Conservation (phyloP, 768 basidiomycete species). For the Xerocomellus chrysenteron region DNA sequence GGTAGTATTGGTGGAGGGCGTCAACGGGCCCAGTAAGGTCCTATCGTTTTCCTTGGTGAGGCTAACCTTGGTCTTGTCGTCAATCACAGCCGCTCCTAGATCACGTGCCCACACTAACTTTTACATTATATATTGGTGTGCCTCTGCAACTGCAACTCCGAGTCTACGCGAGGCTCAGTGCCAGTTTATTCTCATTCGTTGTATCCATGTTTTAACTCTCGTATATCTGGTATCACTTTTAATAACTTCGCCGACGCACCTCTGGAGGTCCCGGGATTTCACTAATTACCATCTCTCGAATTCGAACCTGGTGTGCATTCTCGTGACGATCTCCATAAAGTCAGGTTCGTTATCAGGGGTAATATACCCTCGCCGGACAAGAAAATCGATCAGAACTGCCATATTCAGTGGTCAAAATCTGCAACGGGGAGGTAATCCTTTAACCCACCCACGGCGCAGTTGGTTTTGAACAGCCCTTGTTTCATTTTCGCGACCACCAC, state of each 20-base stretch:
- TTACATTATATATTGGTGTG: too few relatives aligned
- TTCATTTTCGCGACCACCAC: constrained; percentile 65
- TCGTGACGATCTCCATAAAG: constrained; percentile 72
- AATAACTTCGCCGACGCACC: not conserved
- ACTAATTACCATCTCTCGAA: constrained; percentile 49
- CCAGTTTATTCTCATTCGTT: not conserved
- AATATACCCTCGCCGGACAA: constrained; percentile 82
- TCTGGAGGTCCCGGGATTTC: not conserved
- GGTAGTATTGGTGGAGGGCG: constrained; percentile 1
- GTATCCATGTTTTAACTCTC: not conserved
- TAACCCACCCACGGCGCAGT: constrained; percentile 77
- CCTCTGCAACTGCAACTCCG: too few relatives aligned
- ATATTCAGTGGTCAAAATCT: not conserved
- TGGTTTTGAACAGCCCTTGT: constrained; percentile 82
- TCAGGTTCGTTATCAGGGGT: constrained; percentile 87
- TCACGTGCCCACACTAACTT: constrained; percentile 8
- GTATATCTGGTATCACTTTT: not conserved
- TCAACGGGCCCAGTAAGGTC: not conserved
- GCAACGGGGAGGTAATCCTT: not conserved
- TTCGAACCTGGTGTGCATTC: constrained; percentile 71
- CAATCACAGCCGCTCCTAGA: not conserved
- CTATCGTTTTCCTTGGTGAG: not conserved
- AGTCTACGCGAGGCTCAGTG: too few relatives aligned
- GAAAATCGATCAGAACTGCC: constrained; percentile 82
- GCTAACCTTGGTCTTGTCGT: not conserved